Percentiles rank a stretch among this genome's conserved stretches.
Evolutionary conservation across 805 yeast genomes (phyloP).

Genomic region (Starmera pachycereana): DNA sequence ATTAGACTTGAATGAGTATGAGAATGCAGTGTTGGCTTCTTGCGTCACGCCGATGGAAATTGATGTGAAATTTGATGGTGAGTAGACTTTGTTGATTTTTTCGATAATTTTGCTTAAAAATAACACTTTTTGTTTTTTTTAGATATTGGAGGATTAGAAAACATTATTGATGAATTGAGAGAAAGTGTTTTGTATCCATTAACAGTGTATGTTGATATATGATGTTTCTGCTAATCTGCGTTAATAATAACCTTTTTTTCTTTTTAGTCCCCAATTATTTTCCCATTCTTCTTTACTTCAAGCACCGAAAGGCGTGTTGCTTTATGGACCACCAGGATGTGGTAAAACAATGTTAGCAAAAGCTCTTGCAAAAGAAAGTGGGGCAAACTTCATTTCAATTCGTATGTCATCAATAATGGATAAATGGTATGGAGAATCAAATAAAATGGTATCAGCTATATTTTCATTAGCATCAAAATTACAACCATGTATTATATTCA

Average conservation of each 20-base stretch:
- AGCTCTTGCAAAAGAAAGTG: conserved; percentile 85
- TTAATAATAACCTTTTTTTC: neutral
- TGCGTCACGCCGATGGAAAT: conserved; percentile 83
- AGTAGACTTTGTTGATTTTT: no score
- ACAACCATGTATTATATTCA: conserved; percentile 90
- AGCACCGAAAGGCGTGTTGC: conserved; percentile 89
- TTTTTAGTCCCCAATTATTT: conserved; percentile 56
- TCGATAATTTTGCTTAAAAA: no score
- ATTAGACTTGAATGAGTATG: conserved; percentile 59
- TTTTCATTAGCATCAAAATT: conserved; percentile 83
- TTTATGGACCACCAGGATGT: conserved; percentile 96
- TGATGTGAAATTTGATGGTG: conserved; percentile 48
- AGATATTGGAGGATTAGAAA: conserved; percentile 86
- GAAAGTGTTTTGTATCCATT: conserved; percentile 87
- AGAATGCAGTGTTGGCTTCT: conserved; percentile 62
- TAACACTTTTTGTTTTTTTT: neutral
- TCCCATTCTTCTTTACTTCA: conserved; percentile 63
- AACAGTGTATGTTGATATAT: conserved; percentile 26
- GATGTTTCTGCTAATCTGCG: conserved; percentile 1
- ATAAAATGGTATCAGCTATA: conserved; percentile 87
- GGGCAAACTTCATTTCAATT: conserved; percentile 83
- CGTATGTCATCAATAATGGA: conserved; percentile 93
- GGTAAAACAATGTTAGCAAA: conserved; percentile 97
- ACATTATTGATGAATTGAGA: conserved; percentile 70
- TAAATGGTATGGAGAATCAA: conserved; percentile 96